Evolutionary conservation across 805 yeast genomes (phyloP), one percentile per base, ranked within the genome.

Genomic region (Isabelozyma rhagii): DNA sequence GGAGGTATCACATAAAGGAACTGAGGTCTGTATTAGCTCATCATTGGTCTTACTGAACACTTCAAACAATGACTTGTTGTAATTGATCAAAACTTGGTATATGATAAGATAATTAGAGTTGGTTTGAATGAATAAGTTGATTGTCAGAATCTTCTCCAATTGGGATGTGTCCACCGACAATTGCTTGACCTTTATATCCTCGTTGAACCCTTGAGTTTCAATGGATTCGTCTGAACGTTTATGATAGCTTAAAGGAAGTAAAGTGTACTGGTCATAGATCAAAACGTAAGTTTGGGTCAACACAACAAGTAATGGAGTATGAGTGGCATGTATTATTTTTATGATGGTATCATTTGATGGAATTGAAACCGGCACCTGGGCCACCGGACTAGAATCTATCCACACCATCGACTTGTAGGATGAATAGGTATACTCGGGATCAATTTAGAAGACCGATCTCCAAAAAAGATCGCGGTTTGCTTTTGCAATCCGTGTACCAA

Each of bases 201-300:
- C 43, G 59, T 83, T 82, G 8, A 55, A 49, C 0, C 88, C 88
- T 63, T 75, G 77, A 17, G 64, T 64, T 25, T 68, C 64, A 13
- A 82, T 50, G 3, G 84, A 78, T 17, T 68, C 67, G 18, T 58
- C 56, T 0, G 78, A 64, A 48, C 87, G 62, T 6, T 69, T 63
- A 55, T 80, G 82, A 2, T 72, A 71, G 8, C 79, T 75, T 4
- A 82, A 63, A 1, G 84, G 82, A 7, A 72, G 51, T 9, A 68
- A 54, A 8, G 74, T 68, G 34, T 44, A 44, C 44, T 64, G 65
- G 52, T 75, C 65, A 42, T 67, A 56, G 1, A 75, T 48, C 15
- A 56, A 58, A 3, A 77, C 50, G 0, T 70, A 47, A 2, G 59
- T 51, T 2, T 49, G 39, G 1, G 79, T 71, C 8, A 77, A 57